Percentiles rank a stretch among this genome's conserved stretches.
phyloP scores from a whole-genome alignment of 192 early-diverging fungal genomes.

The Funneliformis geosporum region DNA sequence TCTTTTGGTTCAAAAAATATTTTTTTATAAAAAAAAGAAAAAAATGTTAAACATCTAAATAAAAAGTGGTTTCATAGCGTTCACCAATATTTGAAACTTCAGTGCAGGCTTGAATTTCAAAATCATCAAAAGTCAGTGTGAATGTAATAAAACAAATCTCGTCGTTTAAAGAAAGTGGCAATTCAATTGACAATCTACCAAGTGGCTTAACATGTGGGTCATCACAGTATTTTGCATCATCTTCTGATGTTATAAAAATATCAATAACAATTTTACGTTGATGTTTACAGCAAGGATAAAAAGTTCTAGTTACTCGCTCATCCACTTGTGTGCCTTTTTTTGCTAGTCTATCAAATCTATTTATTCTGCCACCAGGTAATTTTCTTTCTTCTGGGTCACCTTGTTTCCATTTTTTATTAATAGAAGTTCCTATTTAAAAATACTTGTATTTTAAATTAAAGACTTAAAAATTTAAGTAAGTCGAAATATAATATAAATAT shows the following conservation, averaged over 20 bases:
- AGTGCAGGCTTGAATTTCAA: too few relatives aligned
- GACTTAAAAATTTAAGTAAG: not conserved
- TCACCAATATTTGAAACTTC: too few relatives aligned
- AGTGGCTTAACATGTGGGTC: not conserved
- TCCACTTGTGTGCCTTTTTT: not conserved
- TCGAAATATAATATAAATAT: not conserved
- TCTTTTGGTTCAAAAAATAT: too few relatives aligned
- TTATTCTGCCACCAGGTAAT: not conserved
- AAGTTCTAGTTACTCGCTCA: not conserved
- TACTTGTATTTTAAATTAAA: not conserved
- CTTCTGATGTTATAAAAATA: not conserved
- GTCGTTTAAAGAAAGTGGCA: not conserved
- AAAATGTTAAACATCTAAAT: too few relatives aligned
- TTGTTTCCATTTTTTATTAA: not conserved
- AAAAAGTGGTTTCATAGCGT: too few relatives aligned
- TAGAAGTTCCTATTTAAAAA: not conserved
- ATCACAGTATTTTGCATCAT: conserved; percentile 6
- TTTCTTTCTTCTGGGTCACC: not conserved
- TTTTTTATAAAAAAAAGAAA: too few relatives aligned
- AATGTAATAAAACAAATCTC: not conserved
- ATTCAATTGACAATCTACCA: not conserved
- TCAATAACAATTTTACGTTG: not conserved
- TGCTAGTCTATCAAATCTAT: not conserved
- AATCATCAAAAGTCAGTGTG: not conserved
- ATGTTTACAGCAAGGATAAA: not conserved